Base-by-base conservation (phyloP, 495 filamentous ascomycete genomes). In the Durotheca rogersii region DNA sequence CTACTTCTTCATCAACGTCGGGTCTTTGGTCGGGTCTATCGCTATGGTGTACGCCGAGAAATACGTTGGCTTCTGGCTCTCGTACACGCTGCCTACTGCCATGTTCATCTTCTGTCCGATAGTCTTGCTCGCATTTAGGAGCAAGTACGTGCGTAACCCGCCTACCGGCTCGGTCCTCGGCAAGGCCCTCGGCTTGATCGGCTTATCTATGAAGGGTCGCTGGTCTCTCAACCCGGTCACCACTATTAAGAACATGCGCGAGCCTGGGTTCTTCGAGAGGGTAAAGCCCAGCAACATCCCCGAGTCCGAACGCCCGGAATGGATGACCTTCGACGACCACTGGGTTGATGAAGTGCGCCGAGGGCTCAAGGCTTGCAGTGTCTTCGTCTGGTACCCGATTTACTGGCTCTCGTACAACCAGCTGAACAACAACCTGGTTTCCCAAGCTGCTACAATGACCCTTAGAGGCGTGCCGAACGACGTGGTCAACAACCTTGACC, bases 61-160 rank as follows among this genome's bases (percentile, higher is more conserved):
- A 48, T 87, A 87, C 43, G 82, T 89, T 45, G 87, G 87, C 15
- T 90, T 88, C 71, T 90, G 80, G 75, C 73, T 89, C n/a, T 73
- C 84, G 0, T 88, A 67, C 58, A 68, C 78, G 4, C 71, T 88
- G 11, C 83, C 84, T 5, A 86, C 83, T 1, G 53, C 72, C 39
- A 51, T 79, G 20, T 71, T 88, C 62, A 71, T 74, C 44, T 42
- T 81, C 47, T 84, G 80, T 51, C 84, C 84, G 0, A n/a, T 74
- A 0, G 78, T 89, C n/a, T 67, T 90, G 51, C 75, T 73, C 46
- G 61, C 73, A 47, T 84, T 82, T 64, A 77, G 75, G 38, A 79
- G 79, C 17, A 73, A 74, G 19, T 90, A 90, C 64, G 54, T 70
- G 29, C 71, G 69, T 7, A 65, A 69, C 11, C 78, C 79, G 0